Percentiles rank a stretch among this genome's conserved stretches.
Evolutionary conservation across 108 stramenopile genomes (phyloP).

Genomic region (Cyclotella atomus): DNA sequence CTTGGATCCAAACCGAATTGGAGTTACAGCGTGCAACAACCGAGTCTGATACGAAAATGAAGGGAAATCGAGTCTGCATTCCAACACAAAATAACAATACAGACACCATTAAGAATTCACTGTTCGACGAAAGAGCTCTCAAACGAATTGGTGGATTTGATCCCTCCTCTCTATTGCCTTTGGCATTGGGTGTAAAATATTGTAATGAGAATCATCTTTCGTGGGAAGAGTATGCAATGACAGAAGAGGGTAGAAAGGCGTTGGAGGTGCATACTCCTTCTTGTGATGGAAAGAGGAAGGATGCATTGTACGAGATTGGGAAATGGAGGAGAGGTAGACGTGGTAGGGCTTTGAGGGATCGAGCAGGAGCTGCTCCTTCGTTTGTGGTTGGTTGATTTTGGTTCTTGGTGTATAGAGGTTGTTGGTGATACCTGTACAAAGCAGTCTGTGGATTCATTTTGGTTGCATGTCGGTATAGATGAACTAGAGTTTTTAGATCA

Average conservation of each 20-base stretch:
- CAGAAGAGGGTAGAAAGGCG: conserved; percentile 24
- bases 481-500: no score
- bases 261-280: conserved; percentile 8
- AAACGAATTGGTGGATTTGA: conserved; percentile 52
- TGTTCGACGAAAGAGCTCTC: conserved; percentile 49
- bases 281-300: conserved; percentile 12
- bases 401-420: no score
- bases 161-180: conserved; percentile 43
- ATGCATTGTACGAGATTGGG: conserved; percentile 27
- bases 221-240: conserved; percentile 49
- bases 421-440: no score
- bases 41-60: no score
- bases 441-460: no score
- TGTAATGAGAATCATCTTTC: conserved; percentile 18
- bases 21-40: conserved; percentile 5
- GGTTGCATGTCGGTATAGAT: no score
- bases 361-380: no score
- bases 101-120: conserved; percentile 13
- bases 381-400: no score
- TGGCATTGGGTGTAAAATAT: conserved; percentile 45
- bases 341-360: conserved; percentile 11
- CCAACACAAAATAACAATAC: background rate
- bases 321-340: conserved; percentile 36
- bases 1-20: conserved; percentile 52
- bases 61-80: background rate